Evolutionary conservation across 176 grass and related monocot genomes (phyloP), one percentile per base, ranked within the genome.

Genomic region (Raddia guianensis): DNA sequence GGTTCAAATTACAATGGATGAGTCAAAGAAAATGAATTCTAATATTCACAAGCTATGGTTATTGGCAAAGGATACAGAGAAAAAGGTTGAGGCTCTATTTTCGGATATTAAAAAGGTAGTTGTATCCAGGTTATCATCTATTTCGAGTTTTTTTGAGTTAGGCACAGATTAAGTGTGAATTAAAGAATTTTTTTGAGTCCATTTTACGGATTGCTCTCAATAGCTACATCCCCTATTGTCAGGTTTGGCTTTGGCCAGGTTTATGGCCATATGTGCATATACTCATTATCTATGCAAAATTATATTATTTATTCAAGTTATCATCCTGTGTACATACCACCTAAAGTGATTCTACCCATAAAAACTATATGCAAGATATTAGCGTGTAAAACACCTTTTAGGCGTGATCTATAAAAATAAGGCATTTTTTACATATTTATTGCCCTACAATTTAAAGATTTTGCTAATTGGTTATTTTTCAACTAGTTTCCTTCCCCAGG

Each of bases 81-180:
- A 77, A 71, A 87, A 45, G 80, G 66, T 87, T 11, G 86, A 87
- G 72, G 27, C 5, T 60, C 32, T 88, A 51, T 73, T 74, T 79
- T 72, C 75, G 61, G 80, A 83, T 59, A 66, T 88, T 12, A 83
- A 50, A 78, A 83, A 79, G 68, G 80, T 83, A 83, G 46, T 34
- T 5, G 12, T 73, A 27, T 78, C 54, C 16, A 16, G 21, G 49
- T 37, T 66, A 66, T 56, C 47, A 63, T 27, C 4, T 70, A 2
- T 49, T 19, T 73, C 43, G 15, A 9, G 54, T 40, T 52, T 20
- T 40, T 34, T 81, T 32, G n/a, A n/a, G n/a, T n/a, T n/a, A n/a
- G n/a, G n/a, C n/a, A n/a, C n/a, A n/a, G 37, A 40, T 40, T 40
- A 3, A 2, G 27, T 61, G 73, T 15, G 20, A 9, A 14, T 48